Evolutionary conservation across 1,139 yeast genomes (phyloP).

Genomic region (Debaryomycetaceae sp.): DNA sequence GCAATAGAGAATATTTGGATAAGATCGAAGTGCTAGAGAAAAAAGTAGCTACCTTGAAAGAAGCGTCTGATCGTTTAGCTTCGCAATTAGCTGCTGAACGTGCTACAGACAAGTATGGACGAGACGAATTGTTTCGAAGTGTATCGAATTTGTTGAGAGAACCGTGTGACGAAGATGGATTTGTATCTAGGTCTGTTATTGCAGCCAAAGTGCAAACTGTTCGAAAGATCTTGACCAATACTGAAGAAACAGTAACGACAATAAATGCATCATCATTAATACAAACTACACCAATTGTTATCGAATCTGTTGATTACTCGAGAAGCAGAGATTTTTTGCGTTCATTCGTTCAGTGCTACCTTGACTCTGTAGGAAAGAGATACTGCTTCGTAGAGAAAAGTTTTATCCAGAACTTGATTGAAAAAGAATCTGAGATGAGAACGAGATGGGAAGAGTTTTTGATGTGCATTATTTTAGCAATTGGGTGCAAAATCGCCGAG

Average conservation of each 20-base stretch:
- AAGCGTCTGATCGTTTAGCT: conserved; percentile 6
- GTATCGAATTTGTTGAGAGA: conserved; percentile 4
- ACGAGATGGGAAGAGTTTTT: conserved; percentile 10
- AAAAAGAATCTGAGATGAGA: conserved; percentile 5
- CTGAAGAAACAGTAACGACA: conserved; percentile 6
- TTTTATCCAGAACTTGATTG: conserved; percentile 4
- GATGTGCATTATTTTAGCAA: conserved; percentile 8
- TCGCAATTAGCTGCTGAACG: conserved; percentile 1
- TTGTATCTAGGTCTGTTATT: conserved; percentile 11
- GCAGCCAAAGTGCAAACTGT: conserved; percentile 14
- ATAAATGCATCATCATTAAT: conserved; percentile 4
- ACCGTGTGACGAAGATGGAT: conserved; percentile 6
- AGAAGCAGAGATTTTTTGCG: conserved; percentile 5
- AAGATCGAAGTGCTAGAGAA: conserved; percentile 6
- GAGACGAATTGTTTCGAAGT: conserved; percentile 1
- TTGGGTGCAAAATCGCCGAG: conserved; percentile 11
- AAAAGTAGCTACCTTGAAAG: conserved; percentile 2
- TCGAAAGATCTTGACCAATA: conserved; percentile 11
- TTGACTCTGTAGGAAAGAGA: conserved; percentile 9
- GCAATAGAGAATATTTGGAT: conserved; percentile 4
- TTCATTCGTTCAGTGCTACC: conserved; percentile 9
- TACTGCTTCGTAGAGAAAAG: conserved; percentile 11
- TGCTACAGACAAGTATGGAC: conserved; percentile 3
- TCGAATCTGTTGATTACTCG: conserved; percentile 1
- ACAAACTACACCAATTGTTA: conserved; percentile 2